Conservation (phyloP, 768 basidiomycete genomes). For the Rhodosporidiobolus odoratus region DNA sequence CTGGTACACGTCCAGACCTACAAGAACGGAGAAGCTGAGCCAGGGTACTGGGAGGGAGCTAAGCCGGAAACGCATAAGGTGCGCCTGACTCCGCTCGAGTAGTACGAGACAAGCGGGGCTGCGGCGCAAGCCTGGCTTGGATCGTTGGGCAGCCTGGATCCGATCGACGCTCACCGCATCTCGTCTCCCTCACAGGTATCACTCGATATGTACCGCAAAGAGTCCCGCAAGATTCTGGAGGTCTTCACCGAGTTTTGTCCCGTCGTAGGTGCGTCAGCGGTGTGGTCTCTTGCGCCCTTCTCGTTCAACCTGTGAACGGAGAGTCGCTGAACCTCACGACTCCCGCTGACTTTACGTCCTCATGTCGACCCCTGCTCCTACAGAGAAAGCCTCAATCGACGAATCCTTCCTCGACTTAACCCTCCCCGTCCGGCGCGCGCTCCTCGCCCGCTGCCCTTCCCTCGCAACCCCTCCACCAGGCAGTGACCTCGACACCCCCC, state of each 20-base stretch:
- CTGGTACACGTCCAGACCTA: constrained; percentile 94
- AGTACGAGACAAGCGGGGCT: too few species aligned
- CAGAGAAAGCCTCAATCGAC: constrained; percentile 96
- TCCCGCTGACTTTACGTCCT: background rate
- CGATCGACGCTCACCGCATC: background rate
- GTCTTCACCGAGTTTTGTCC: constrained; percentile 69
- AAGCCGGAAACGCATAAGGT: constrained; percentile 91
- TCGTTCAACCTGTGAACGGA: background rate
- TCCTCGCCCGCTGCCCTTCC: constrained; percentile 71
- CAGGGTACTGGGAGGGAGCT: constrained; percentile 85
- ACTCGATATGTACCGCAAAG: constrained; percentile 83
- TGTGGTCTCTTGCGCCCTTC: too few species aligned
- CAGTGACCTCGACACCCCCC: constrained; percentile 63
- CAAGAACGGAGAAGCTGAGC: constrained; percentile 74
- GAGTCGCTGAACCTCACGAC: too few species aligned
- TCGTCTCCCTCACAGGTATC: constrained; percentile 62
- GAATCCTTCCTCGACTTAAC: constrained; percentile 95
- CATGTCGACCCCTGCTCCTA: background rate
- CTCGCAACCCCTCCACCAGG: constrained; percentile 48
- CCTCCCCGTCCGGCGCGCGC: constrained; percentile 64
- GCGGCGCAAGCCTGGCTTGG: too few species aligned
- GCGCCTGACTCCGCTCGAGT: too few species aligned
- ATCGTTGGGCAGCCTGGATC: too few species aligned
- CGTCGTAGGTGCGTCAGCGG: constrained; percentile 34
- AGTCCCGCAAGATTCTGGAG: constrained; percentile 77